phyloP scores from a whole-genome alignment of 306 rosid genomes.

The Cicer pinnatifidum region DNA sequence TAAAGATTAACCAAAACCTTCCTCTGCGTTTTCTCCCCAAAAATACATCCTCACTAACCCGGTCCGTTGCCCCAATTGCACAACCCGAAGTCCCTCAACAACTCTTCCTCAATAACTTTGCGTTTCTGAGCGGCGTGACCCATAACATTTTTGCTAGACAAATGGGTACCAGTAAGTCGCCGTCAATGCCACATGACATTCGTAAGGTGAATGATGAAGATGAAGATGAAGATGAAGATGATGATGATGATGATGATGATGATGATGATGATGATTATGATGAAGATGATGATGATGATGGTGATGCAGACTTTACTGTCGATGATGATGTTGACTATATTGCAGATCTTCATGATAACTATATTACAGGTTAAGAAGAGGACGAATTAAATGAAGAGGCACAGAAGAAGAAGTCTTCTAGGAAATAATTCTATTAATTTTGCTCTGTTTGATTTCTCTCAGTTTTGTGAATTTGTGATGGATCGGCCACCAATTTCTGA shows the following conservation, averaged over 20 bases:
- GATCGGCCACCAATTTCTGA: too few relatives aligned
- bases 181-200: background rate
- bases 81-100: background rate
- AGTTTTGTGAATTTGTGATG: too few relatives aligned
- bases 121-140: background rate
- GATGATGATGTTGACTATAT: background rate
- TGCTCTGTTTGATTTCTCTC: too few relatives aligned
- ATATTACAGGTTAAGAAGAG: background rate
- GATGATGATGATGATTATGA: background rate
- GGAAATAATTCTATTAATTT: background rate
- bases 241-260: background rate
- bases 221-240: background rate
- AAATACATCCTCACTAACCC: background rate
- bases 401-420: background rate
- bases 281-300: background rate
- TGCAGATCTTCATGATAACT: background rate
- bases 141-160: conserved; percentile 10
- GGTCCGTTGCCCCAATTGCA: background rate
- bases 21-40: conserved; percentile 25
- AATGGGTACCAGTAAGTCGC: conserved; percentile 26
- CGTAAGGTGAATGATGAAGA: background rate
- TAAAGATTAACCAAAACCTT: background rate
- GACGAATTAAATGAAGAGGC: conserved; percentile 1
- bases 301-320: background rate
- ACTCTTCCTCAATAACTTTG: background rate